Base-by-base conservation (phyloP, 2,329 filamentous ascomycete species). In the Ophiostoma sp. region DNA sequence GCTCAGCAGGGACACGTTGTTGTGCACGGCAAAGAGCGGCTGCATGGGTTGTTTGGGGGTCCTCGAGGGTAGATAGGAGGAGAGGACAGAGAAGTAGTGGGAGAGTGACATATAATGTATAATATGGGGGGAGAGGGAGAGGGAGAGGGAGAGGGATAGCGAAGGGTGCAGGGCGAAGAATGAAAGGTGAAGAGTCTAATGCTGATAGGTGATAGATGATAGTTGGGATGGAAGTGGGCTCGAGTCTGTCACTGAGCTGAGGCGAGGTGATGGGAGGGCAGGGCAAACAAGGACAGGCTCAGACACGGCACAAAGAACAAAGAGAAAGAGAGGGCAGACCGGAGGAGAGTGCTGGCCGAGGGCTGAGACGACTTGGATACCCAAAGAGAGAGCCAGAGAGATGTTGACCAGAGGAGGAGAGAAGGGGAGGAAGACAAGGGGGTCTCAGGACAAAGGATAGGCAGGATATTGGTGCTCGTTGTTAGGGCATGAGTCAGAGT, bases 1-100 rank as follows among this genome's bases (percentile, higher is more conserved):
- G 78, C 83, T 87, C 77, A 88, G 77, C 74, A 88, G 82, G 71
- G 85, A 85, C 77, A 88, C 82, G 72, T 87, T 84, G 78, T 85
- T 88, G 79, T 87, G 85, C 74, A 88, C 83, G 69, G 85, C 85
- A 74, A 88, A 79, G 77, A 88, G 80, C 71, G 86, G 85, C 80
- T 83, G 83, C 85, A 87, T 87, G 76, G 68, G 62, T 60, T 48
- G 36, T 39, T 4, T 8, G 20, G 69, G 35, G 27, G 62, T 57
- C 41, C n/a, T 36, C 4, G 33, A 31, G 23, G 31, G 62, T 48
- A 54, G 66, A 27, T 60, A 65, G 27, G n/a, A n/a, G 10, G 66
- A 67, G 62, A 67, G 44, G 60, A 48, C 48, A 33, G 33, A 52
- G 3, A 65, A 10, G 17, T 57, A 35, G 31, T 20, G 36, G 23